phyloP scores from a whole-genome alignment of 768 basidiomycete genomes.

The Tylopilus sp. region DNA sequence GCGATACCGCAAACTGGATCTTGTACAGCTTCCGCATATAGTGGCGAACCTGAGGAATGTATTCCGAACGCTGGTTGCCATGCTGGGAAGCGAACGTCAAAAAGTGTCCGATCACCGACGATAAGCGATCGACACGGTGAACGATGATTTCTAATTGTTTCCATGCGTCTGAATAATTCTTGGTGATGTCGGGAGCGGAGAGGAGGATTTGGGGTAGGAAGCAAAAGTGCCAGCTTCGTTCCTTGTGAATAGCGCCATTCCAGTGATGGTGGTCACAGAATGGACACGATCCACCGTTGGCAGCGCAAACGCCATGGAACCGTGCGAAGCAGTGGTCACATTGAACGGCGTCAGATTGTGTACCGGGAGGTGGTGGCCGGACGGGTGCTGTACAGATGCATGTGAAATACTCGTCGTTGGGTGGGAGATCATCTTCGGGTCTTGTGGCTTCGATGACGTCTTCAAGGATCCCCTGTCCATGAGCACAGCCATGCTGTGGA shows the following conservation, averaged over 20 bases:
- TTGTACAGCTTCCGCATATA: constrained; percentile 89
- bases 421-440: constrained; percentile 76
- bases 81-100: constrained; percentile 66
- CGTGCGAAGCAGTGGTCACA: constrained; percentile 87
- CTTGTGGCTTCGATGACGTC: constrained; percentile 75
- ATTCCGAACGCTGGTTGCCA: constrained; percentile 70
- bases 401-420: constrained; percentile 77
- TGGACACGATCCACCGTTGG: constrained; percentile 86
- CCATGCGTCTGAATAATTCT: constrained; percentile 77
- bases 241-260: constrained; percentile 82
- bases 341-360: constrained; percentile 79
- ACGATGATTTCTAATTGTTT: constrained; percentile 78
- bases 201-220: constrained; percentile 68
- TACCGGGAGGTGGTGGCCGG: constrained; percentile 72
- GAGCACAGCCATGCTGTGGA: constrained; percentile 57
- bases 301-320: constrained; percentile 82
- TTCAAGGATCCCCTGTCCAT: constrained; percentile 62
- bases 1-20: constrained; percentile 86
- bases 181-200: constrained; percentile 75
- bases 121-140: constrained; percentile 73
- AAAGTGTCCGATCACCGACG: constrained; percentile 75
- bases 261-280: constrained; percentile 92
- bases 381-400: constrained; percentile 80
- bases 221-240: constrained; percentile 81
- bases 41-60: constrained; percentile 80